Base-by-base conservation (phyloP, 257 asterid species). In the Cruciata laevipes region DNA sequence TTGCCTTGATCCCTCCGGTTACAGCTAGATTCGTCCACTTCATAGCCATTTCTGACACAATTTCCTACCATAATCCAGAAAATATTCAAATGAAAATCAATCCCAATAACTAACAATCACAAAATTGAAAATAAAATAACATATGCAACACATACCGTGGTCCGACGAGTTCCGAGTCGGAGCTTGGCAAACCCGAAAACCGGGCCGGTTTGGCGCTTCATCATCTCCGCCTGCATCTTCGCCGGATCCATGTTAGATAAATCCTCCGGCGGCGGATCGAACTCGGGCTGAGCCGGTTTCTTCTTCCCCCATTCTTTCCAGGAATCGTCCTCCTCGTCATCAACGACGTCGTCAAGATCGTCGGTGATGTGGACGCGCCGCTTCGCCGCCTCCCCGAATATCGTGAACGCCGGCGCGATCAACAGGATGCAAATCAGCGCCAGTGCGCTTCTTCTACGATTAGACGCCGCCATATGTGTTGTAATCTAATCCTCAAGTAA, bases 121-220 rank as follows among this genome's bases (percentile, higher is more conserved):
- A 35, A 7, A 1, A 47, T 18, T 6, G 47, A 7, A 35, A 2
- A 31, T 24, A 53, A 53, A 53, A 20, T 30, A 7, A 30, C 38
- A 24, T n/a, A 6, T 59, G 32, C 60, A 52, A 6, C 4, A 24
- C 61, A 3, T 81, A 93, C 97, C 81, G 81, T 77, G 74, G 83
- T 85, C 56, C 97, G 89, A 49, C 73, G 83, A 63, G 77, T 63
- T 1, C 96, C 95, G 21, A 85, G 85, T 35, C 85, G 95, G 83
- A 94, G 97, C 84, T 94, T 94, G 20, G 79, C 95, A 72, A 94
- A 94, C 6, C 99, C 99, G 67, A 90, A 86, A 65, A 84, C 87
- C n/a, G 96, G 96, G 13, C 95, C 97, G 58, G 44, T 9, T 27
- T 83, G 88, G 66, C 84, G 85, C 83, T 85, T 88, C 83, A 86